A percentile compares a stretch with the other conserved stretches of the same genome.
Evolutionary conservation across 75 land plant genomes (phyloP).

Genomic region (Gnetum montanum): DNA sequence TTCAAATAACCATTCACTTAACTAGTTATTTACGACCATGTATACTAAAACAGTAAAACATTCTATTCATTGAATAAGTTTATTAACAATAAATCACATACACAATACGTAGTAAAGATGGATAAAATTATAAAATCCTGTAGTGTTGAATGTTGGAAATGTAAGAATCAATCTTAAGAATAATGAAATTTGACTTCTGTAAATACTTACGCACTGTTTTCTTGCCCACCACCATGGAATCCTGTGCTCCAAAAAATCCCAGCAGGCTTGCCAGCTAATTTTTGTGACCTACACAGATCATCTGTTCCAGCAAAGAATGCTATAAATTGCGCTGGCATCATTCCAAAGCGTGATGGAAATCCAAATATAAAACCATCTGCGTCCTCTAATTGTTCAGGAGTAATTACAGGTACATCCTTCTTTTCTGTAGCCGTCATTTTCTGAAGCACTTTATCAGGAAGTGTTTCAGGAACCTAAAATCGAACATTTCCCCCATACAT

Average conservation of each 20-base stretch:
- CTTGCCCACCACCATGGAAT: constrained; percentile 69
- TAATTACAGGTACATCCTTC: constrained; percentile 32
- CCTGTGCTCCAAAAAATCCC: constrained; percentile 75
- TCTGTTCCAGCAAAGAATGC: constrained; percentile 53
- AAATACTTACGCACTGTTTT: constrained; percentile 48
- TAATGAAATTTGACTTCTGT: no score
- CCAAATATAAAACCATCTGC: constrained; percentile 73
- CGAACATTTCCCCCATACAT: no score
- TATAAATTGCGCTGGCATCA: constrained; percentile 54
- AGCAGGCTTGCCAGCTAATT: constrained; percentile 67
- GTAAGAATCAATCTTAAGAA: no score
- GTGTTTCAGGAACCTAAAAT: constrained; percentile 57
- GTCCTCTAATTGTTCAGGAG: constrained; percentile 42
- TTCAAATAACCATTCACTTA: no score
- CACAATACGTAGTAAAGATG: no score
- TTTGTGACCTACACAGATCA: constrained; percentile 38
- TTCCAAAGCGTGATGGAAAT: constrained; percentile 63
- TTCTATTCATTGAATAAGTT: no score
- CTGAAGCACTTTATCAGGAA: constrained; percentile 30
- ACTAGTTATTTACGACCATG: no score
- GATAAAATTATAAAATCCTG: no score
- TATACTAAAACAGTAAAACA: no score
- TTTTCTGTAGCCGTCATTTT: constrained; percentile 56
- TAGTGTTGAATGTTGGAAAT: no score
- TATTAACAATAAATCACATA: no score